Percentiles rank a stretch among this genome's conserved stretches.
phyloP scores from a whole-genome alignment of 257 asterid species.

The Solanum megistacrolobum region DNA sequence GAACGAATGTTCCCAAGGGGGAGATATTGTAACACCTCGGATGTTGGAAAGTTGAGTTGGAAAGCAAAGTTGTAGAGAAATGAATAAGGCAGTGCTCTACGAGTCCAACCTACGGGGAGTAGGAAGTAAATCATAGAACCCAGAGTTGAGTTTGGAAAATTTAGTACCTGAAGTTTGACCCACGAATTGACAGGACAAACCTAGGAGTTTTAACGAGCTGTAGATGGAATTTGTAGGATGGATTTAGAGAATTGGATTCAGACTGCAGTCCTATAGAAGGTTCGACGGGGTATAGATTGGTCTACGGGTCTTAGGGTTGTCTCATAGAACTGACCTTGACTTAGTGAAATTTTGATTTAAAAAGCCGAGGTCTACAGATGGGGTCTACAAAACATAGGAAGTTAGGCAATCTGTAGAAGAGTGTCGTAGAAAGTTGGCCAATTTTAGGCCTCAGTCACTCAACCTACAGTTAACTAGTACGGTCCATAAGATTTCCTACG shows the following conservation, averaged over 20 bases:
- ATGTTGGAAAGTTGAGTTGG: neutral
- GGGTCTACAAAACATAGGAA: neutral
- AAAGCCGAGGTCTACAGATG: neutral
- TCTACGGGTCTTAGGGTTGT: neutral
- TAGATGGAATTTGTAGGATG: neutral
- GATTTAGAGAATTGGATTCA: neutral
- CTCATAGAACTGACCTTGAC: neutral
- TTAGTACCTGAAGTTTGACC: neutral
- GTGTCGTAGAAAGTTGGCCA: neutral
- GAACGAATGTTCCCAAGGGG: neutral
- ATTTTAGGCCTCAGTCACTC: neutral
- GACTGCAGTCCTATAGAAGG: neutral
- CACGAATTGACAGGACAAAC: neutral
- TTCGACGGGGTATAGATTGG: neutral
- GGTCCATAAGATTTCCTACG: neutral
- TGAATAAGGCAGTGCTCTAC: too few species aligned
- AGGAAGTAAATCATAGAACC: neutral
- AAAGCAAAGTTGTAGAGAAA: neutral
- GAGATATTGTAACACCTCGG: neutral
- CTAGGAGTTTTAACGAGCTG: neutral
- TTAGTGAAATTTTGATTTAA: neutral
- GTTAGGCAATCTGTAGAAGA: neutral
- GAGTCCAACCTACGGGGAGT: neutral
- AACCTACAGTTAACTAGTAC: neutral
- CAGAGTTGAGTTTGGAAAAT: neutral